Evolutionary conservation across 2,329 filamentous ascomycete genomes (phyloP).

Genomic region (Claviceps cyperi): DNA sequence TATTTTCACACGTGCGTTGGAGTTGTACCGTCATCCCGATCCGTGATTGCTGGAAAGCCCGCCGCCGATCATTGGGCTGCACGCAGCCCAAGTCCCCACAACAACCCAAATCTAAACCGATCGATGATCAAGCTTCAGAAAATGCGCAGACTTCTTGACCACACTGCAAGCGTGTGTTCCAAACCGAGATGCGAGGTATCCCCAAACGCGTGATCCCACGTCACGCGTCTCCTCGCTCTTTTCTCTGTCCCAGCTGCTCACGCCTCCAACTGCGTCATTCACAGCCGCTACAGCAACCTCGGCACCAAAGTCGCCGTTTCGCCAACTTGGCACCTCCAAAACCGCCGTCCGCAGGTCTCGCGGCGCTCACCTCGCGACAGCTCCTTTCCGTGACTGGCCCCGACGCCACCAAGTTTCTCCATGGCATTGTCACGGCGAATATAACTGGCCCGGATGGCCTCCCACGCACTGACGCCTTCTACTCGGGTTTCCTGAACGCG

Average conservation of each 20-base stretch:
- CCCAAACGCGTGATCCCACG: conserved; percentile 11
- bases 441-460: conserved; percentile 23
- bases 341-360: conserved; percentile 32
- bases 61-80: too few species aligned
- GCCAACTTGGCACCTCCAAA: conserved; percentile 19
- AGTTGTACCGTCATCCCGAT: too few species aligned
- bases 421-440: conserved; percentile 66
- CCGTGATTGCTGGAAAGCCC: too few species aligned
- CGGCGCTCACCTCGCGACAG: conserved; percentile 54
- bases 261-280: conserved; percentile 8
- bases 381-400: conserved; percentile 66
- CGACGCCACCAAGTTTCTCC: conserved; percentile 72
- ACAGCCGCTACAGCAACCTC: background rate
- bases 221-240: conserved; percentile 14
- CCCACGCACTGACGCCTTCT: conserved; percentile 42
- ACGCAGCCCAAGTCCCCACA: too few species aligned
- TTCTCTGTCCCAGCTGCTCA: background rate
- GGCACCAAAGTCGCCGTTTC: conserved; percentile 17
- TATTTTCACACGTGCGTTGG: too few species aligned
- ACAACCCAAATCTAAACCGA: background rate
- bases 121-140: background rate
- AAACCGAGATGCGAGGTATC: conserved; percentile 1
- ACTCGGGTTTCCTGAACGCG: conserved; percentile 75
- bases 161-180: background rate
- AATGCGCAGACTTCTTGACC: background rate